Percentiles rank a stretch among this genome's conserved stretches.
Evolutionary conservation across 2,329 filamentous ascomycete species (phyloP).

Genomic region (Triangularia verruculosa): DNA sequence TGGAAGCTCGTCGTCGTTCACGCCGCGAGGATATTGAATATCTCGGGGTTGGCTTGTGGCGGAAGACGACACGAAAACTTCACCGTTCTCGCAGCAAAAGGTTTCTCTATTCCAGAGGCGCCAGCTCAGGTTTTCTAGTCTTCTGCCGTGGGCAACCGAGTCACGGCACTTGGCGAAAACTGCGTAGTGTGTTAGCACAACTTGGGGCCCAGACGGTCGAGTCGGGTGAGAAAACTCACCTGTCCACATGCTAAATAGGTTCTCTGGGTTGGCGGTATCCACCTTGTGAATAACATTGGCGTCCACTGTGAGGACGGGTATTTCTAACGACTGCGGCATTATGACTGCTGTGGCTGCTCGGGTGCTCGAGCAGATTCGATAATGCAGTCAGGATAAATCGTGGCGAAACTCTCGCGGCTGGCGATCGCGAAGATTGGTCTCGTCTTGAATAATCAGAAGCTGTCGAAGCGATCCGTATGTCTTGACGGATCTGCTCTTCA

Average conservation of each 20-base stretch:
- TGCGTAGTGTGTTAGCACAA: constrained; percentile 36
- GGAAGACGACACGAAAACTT: constrained; percentile 45
- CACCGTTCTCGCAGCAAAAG: constrained; percentile 73
- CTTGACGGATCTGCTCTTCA: constrained; percentile 26
- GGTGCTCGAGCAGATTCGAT: constrained; percentile 34
- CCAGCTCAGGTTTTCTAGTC: constrained; percentile 95
- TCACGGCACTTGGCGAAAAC: constrained; percentile 94
- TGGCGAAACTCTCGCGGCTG: constrained; percentile 26
- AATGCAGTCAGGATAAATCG: constrained; percentile 25
- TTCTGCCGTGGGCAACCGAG: constrained; percentile 86
- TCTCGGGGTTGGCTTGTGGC: constrained; percentile 46
- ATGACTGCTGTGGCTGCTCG: constrained; percentile 37
- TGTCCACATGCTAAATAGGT: constrained; percentile 95
- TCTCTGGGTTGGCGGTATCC: constrained; percentile 88
- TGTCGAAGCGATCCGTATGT: constrained; percentile 18
- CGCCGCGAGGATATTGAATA: constrained; percentile 37
- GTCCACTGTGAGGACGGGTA: constrained; percentile 87
- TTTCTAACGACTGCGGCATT: constrained; percentile 83
- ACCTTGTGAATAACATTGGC: constrained; percentile 90
- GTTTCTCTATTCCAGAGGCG: constrained; percentile 91
- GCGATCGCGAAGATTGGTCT: constrained; percentile 24
- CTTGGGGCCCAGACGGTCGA: neutral
- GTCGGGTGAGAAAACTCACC: constrained; percentile 52
- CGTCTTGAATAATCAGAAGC: neutral
- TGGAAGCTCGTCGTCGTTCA: constrained; percentile 58